Evolutionary conservation across 129 eudicot genomes (phyloP).

Genomic region (Calendula officinalis): DNA sequence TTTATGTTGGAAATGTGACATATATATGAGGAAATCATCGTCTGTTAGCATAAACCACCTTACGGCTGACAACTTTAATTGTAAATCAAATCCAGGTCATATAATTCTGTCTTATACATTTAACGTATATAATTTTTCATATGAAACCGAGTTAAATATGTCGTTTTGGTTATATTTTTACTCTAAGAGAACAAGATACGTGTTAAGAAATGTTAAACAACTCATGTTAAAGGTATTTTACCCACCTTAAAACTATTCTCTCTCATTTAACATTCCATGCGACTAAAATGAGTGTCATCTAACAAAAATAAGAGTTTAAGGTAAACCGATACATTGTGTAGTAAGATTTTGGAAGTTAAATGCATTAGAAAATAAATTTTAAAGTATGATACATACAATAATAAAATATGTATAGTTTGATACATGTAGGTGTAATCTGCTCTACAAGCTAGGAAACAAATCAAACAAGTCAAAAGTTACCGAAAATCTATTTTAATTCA

Average conservation of each 20-base stretch:
- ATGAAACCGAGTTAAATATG: neutral
- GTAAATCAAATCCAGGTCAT: slow-evolving; percentile 23
- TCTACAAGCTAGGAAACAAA: too few relatives aligned
- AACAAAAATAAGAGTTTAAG: too few relatives aligned
- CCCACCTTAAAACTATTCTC: too few relatives aligned
- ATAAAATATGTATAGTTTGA: too few relatives aligned
- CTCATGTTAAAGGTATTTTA: too few relatives aligned
- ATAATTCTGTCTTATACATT: slow-evolving; percentile 2
- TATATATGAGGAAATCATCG: slow-evolving; percentile 13
- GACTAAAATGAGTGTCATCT: too few relatives aligned
- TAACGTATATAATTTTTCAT: neutral
- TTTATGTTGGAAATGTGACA: neutral
- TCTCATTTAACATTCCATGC: too few relatives aligned
- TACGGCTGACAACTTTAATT: slow-evolving; percentile 6
- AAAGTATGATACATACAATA: neutral
- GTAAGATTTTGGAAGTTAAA: too few relatives aligned
- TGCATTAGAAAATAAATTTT: too few relatives aligned
- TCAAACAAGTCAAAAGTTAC: neutral
- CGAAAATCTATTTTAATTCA: neutral
- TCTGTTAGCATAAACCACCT: slow-evolving; percentile 21
- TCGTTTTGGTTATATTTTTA: neutral
- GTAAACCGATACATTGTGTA: too few relatives aligned
- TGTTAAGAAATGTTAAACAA: too few relatives aligned
- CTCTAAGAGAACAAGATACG: neutral
- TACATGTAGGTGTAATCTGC: too few relatives aligned